Conservation (phyloP, 2,329 filamentous ascomycete genomes). For the Metarhizium anisopliae region DNA sequence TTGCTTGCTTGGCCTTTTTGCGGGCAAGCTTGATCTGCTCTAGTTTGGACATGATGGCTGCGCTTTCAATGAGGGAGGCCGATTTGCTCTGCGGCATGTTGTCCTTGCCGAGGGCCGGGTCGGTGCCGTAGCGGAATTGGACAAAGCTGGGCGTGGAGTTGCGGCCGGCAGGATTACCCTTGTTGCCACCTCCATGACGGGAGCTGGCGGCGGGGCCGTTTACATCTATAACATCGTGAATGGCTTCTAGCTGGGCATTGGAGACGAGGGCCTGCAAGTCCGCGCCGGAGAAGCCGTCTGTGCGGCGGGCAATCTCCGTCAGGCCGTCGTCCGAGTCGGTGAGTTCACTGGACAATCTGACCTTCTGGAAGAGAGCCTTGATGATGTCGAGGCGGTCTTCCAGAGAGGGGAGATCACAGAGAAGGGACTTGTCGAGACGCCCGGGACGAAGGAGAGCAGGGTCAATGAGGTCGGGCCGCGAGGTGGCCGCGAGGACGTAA, state of each 20-base stretch:
- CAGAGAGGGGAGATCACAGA: constrained; percentile 78
- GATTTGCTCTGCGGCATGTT: constrained; percentile 39
- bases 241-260: constrained; percentile 93
- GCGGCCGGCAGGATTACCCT: constrained; percentile 17
- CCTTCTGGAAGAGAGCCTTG: constrained; percentile 69
- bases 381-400: constrained; percentile 87
- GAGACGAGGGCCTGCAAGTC: constrained; percentile 93
- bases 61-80: constrained; percentile 61
- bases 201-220: constrained; percentile 36
- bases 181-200: constrained; percentile 25
- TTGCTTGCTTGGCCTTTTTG: constrained; percentile 32
- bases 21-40: constrained; percentile 67
- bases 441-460: constrained; percentile 86
- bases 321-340: constrained; percentile 46
- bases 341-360: constrained; percentile 63
- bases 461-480: constrained; percentile 88
- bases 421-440: constrained; percentile 81
- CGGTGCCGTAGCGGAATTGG: constrained; percentile 74
- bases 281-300: constrained; percentile 86
- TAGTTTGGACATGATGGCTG: constrained; percentile 72
- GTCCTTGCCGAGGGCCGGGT: constrained; percentile 33
- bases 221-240: constrained; percentile 73
- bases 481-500: constrained; percentile 92
- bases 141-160: constrained; percentile 50
- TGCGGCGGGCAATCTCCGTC: constrained; percentile 66